These are phyloP conservation scores for Babesia ovis DNA, from an alignment of 169 alveolate species.

Conservation along the genomic window DNA sequence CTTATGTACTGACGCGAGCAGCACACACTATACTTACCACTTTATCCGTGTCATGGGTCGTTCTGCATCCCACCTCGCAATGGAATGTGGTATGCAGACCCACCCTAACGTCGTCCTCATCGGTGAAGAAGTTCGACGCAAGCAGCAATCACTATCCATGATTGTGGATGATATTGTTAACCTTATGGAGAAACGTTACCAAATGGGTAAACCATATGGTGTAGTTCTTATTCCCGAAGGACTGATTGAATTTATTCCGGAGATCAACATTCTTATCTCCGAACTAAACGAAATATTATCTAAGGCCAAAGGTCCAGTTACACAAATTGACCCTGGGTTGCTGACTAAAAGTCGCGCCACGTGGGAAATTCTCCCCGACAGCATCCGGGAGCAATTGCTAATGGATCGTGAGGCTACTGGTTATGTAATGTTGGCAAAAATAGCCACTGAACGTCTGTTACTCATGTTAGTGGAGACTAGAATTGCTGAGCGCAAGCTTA, in stretches of 20 bases:
- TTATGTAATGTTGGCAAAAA: constrained; percentile 97
- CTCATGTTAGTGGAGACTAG: constrained; percentile 87
- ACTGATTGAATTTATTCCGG: constrained; percentile 95
- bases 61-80: constrained; percentile 96
- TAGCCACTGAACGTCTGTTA: constrained; percentile 96
- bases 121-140: constrained; percentile 92
- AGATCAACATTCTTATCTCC: constrained; percentile 86
- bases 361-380: constrained; percentile 88
- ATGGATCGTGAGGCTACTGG: constrained; percentile 99
- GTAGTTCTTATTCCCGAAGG: constrained; percentile 97
- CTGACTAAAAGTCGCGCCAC: constrained; percentile 72
- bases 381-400: constrained; percentile 92
- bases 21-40: constrained; percentile 92
- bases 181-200: constrained; percentile 87
- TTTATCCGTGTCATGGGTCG: constrained; percentile 98
- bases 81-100: constrained; percentile 95
- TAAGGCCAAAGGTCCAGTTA: constrained; percentile 27
- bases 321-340: constrained; percentile 51
- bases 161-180: constrained; percentile 88
- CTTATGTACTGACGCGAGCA: constrained; percentile 89
- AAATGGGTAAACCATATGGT: constrained; percentile 91
- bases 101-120: constrained; percentile 91
- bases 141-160: constrained; percentile 84
- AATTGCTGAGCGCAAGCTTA: constrained; percentile 54
- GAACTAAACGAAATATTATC: constrained; percentile 91